These are phyloP conservation scores for Atkinsonella hypoxylon DNA, from an alignment of 2,329 filamentous ascomycete genomes.

Conservation along the genomic window DNA sequence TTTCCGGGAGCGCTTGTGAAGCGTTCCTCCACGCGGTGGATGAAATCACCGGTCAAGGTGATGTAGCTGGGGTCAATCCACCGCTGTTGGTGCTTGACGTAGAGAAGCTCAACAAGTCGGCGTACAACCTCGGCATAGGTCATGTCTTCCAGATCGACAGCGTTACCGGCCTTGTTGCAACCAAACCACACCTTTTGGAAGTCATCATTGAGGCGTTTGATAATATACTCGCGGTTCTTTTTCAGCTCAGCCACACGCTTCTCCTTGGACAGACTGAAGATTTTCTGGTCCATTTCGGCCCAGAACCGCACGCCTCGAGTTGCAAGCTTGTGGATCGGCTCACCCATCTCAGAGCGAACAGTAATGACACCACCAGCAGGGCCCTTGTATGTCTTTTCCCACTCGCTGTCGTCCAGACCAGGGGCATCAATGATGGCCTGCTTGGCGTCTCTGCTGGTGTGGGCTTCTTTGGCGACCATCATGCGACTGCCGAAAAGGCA, in stretches of 20 bases:
- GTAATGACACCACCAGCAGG: conserved; percentile 89
- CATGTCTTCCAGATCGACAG: conserved; percentile 89
- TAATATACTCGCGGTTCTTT: conserved; percentile 83
- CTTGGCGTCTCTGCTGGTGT: conserved; percentile 79
- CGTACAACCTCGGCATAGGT: conserved; percentile 81
- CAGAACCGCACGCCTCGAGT: conserved; percentile 94
- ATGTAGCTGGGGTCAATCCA: conserved; percentile 85
- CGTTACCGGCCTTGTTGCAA: conserved; percentile 65
- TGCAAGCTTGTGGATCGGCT: conserved; percentile 97
- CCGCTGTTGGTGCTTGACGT: conserved; percentile 77
- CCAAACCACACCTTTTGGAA: conserved; percentile 98
- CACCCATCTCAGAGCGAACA: conserved; percentile 96
- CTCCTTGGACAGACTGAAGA: conserved; percentile 91
- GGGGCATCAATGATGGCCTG: conserved; percentile 79
- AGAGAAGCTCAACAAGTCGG: conserved; percentile 81
- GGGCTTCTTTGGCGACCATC: conserved; percentile 89
- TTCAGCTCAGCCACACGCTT: conserved; percentile 80
- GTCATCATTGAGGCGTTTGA: conserved; percentile 89
- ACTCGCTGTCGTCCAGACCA: conserved; percentile 69
- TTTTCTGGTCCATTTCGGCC: conserved; percentile 98
- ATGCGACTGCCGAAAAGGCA: conserved; percentile 83
- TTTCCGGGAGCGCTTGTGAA: conserved; percentile 65
- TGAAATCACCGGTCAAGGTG: conserved; percentile 84
- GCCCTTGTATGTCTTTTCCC: conserved; percentile 90
- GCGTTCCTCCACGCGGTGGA: conserved; percentile 91